Conservation (phyloP, 2,329 filamentous ascomycete species). For the Monilinia fructigena region DNA sequence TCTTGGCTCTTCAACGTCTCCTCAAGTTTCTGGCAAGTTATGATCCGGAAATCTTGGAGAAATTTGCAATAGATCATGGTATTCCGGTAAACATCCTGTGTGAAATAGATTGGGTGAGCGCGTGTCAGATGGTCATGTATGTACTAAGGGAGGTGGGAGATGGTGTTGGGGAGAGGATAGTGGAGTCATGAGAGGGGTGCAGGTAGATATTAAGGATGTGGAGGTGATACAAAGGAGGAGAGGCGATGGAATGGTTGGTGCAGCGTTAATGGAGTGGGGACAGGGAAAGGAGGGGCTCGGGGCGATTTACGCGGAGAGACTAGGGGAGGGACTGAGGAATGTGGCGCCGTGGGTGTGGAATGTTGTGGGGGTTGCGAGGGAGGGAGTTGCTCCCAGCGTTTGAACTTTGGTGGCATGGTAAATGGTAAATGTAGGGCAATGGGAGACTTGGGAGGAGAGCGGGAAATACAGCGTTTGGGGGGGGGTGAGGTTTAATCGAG, state of each 20-base stretch:
- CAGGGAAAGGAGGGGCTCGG: background rate
- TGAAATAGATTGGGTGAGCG: slow-evolving; percentile 26
- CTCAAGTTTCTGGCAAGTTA: slow-evolving; percentile 50
- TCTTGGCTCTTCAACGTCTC: slow-evolving; percentile 53
- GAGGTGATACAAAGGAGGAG: slow-evolving; percentile 1
- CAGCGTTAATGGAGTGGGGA: slow-evolving; percentile 13
- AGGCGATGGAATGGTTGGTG: background rate
- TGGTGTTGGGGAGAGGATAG: slow-evolving; percentile 18
- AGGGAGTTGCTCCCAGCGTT: no score
- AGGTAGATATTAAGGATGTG: slow-evolving; percentile 14
- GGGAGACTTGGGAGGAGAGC: background rate
- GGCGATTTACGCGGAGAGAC: background rate
- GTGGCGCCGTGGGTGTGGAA: slow-evolving; percentile 4
- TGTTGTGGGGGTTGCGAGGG: background rate
- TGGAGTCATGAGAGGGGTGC: slow-evolving; percentile 8
- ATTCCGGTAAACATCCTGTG: background rate
- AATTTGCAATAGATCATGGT: slow-evolving; percentile 17
- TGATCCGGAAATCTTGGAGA: slow-evolving; percentile 27
- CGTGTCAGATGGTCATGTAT: slow-evolving; percentile 18
- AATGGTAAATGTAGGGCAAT: no score
- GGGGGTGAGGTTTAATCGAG: no score
- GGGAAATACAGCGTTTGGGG: background rate
- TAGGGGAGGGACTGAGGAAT: slow-evolving; percentile 3
- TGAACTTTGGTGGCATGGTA: background rate
- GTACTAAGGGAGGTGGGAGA: slow-evolving; percentile 6